These are phyloP conservation scores for Hygrophila difformis DNA, from an alignment of 257 asterid genomes.

Conservation along the genomic window DNA sequence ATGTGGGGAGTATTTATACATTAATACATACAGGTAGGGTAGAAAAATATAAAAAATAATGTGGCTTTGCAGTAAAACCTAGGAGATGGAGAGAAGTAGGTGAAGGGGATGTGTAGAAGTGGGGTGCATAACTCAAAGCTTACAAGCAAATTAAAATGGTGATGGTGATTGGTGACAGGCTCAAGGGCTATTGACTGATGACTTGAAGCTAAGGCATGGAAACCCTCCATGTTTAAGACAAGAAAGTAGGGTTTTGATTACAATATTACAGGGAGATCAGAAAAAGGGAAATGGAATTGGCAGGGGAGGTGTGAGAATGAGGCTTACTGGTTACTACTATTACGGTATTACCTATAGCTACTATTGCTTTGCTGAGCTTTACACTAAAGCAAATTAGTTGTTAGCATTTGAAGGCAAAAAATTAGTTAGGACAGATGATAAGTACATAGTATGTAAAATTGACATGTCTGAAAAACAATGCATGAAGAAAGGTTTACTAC, in stretches of 20 bases:
- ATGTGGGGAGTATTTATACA: constrained; percentile 18
- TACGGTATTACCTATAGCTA: too few species aligned
- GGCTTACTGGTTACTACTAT: too few species aligned
- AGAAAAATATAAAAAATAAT: too few species aligned
- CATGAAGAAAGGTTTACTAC: too few species aligned
- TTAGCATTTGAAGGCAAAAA: too few species aligned
- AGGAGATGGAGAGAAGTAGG: constrained; percentile 17
- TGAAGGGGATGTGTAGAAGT: constrained; percentile 19
- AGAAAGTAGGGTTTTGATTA: too few species aligned
- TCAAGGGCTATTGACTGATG: constrained; percentile 19
- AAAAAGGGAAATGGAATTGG: too few species aligned
- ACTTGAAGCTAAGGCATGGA: constrained; percentile 30
- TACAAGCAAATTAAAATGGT: constrained; percentile 34
- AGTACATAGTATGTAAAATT: too few species aligned
- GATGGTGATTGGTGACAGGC: constrained; percentile 30
- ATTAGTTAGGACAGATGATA: too few species aligned
- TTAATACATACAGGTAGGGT: neutral
- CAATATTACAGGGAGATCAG: too few species aligned
- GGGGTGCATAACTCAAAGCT: constrained; percentile 35
- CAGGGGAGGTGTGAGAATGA: too few species aligned
- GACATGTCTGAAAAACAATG: too few species aligned
- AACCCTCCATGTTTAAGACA: constrained; percentile 21
- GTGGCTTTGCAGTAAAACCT: constrained; percentile 8
- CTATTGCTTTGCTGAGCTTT: constrained; percentile 21
- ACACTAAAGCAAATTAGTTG: constrained; percentile 17